phyloP scores from a whole-genome alignment of 2,329 filamentous ascomycete species.

The Pseudogymnoascus destructans region DNA sequence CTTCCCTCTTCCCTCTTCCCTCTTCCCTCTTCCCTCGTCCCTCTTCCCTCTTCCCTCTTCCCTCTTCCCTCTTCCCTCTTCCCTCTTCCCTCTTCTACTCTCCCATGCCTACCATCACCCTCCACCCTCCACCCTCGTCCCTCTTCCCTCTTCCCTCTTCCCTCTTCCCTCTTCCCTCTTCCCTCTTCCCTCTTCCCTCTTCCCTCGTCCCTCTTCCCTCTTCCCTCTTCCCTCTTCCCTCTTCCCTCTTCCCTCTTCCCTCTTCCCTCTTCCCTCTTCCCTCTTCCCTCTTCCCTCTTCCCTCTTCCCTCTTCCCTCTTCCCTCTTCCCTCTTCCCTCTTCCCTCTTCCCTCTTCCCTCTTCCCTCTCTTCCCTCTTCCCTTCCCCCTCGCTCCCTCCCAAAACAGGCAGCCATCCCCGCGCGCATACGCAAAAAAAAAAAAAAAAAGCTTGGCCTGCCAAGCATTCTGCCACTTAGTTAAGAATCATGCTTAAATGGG shows the following conservation, averaged over 20 bases:
- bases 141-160: too few relatives aligned
- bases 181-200: too few relatives aligned
- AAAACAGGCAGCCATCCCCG: background rate
- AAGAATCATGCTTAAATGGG: slow-evolving; percentile 6
- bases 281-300: too few relatives aligned
- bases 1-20: too few relatives aligned
- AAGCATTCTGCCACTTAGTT: slow-evolving; percentile 1
- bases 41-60: too few relatives aligned
- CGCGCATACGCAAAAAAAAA: too few relatives aligned
- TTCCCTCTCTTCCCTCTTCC: background rate
- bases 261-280: background rate
- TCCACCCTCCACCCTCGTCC: background rate
- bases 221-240: background rate
- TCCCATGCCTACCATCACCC: background rate
- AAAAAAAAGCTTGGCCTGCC: background rate
- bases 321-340: too few relatives aligned
- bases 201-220: too few relatives aligned
- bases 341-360: too few relatives aligned
- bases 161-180: too few relatives aligned
- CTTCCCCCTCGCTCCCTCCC: background rate
- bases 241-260: background rate
- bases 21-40: too few relatives aligned
- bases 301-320: too few relatives aligned
- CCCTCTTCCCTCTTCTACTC: background rate
- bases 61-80: background rate